phyloP scores from a whole-genome alignment of 305 asterid genomes.

The Rubia peregrina region DNA sequence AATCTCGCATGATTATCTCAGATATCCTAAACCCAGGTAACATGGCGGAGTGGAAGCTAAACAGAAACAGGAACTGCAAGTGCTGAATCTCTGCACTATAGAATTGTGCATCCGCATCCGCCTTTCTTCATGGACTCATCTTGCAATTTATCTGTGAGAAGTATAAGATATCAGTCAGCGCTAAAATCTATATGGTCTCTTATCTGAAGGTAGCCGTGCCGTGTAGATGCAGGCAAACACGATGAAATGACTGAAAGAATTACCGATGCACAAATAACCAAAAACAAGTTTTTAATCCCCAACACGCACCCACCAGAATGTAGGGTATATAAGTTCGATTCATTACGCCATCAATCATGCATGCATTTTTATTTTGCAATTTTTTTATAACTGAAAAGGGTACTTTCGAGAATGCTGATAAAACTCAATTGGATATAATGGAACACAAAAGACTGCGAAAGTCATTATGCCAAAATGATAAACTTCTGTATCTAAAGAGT shows the following conservation, averaged over 20 bases:
- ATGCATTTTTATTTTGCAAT: not conserved
- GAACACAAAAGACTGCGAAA: conserved; percentile 1
- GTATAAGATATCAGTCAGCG: conserved; percentile 5
- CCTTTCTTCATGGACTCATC: conserved; percentile 47
- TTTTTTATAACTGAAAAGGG: not conserved
- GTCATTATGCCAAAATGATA: not conserved
- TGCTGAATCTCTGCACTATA: conserved; percentile 27
- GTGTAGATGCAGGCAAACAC: not conserved
- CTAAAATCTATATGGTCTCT: not conserved
- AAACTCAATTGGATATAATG: not conserved
- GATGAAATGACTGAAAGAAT: not conserved
- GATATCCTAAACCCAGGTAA: conserved; percentile 27
- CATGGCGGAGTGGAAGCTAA: conserved; percentile 23
- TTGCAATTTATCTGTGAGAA: conserved; percentile 43
- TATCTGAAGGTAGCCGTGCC: not conserved
- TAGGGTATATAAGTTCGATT: not conserved
- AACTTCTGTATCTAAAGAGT: not conserved
- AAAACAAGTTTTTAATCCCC: not conserved
- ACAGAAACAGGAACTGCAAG: conserved; percentile 17
- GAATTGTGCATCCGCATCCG: conserved; percentile 60
- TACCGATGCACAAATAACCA: not conserved
- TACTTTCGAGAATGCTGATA: not conserved
- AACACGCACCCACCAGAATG: not conserved
- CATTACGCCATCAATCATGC: not conserved
- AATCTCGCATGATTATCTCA: conserved; percentile 29